Conservation (phyloP, 2,329 filamentous ascomycete species). For the Stromatinia cepivora region DNA sequence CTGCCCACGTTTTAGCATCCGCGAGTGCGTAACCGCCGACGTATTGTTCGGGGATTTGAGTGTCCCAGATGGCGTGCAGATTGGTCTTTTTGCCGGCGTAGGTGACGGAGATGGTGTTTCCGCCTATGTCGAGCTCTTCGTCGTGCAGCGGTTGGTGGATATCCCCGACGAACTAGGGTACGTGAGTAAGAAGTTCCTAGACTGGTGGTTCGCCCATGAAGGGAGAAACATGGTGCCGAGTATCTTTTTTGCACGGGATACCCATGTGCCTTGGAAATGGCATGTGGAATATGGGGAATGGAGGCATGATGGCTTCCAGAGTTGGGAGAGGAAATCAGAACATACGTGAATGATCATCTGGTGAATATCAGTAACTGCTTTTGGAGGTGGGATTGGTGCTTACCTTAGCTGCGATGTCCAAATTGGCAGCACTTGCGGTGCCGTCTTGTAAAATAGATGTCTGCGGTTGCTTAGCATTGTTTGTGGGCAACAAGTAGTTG, state of each 20-base stretch:
- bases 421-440: slow-evolving; percentile 48
- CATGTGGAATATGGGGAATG: slow-evolving; percentile 11
- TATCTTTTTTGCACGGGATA: slow-evolving; percentile 19
- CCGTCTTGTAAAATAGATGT: slow-evolving; percentile 30
- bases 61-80: slow-evolving; percentile 66
- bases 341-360: slow-evolving; percentile 41
- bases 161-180: slow-evolving; percentile 55
- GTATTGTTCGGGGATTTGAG: slow-evolving; percentile 48
- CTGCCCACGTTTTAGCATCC: slow-evolving; percentile 56
- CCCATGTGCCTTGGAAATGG: slow-evolving; percentile 23
- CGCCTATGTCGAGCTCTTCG: slow-evolving; percentile 63
- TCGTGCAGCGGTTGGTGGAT: slow-evolving; percentile 69
- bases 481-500: not conserved
- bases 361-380: slow-evolving; percentile 17
- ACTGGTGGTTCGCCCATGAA: slow-evolving; percentile 26
- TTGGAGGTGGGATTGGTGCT: not conserved
- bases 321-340: slow-evolving; percentile 28
- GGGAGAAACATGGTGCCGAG: slow-evolving; percentile 25
- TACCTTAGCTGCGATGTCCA: slow-evolving; percentile 58
- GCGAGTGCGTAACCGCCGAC: slow-evolving; percentile 54
- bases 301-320: slow-evolving; percentile 8
- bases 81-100: slow-evolving; percentile 60
- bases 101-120: slow-evolving; percentile 65
- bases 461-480: slow-evolving; percentile 23
- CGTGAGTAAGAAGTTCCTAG: not conserved